A percentile compares a stretch with the other conserved stretches of the same genome.
These are phyloP conservation scores for Penicillium italicum DNA, from an alignment of 2,329 filamentous ascomycete genomes.

Conservation along the genomic window DNA sequence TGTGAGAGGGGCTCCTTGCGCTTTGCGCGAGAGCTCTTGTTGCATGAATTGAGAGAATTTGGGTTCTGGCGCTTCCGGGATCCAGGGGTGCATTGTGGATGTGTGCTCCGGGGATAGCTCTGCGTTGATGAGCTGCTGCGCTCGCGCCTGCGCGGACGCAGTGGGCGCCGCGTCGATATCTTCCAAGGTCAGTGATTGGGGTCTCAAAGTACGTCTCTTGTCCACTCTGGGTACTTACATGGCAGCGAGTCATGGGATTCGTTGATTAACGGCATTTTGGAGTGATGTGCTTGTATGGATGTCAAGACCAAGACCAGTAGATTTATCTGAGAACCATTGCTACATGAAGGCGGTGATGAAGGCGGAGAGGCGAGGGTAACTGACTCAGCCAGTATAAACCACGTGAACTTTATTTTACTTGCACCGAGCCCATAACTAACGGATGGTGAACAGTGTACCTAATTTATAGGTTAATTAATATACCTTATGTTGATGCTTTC, in stretches of 20 bases:
- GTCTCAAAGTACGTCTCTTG: conserved; percentile 4
- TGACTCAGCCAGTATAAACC: not conserved
- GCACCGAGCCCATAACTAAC: no score
- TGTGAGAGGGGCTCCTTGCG: conserved; percentile 55
- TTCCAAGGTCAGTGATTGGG: conserved; percentile 37
- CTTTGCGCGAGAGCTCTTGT: conserved; percentile 66
- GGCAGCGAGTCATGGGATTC: conserved; percentile 76
- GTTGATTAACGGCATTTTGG: conserved; percentile 62
- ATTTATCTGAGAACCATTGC: conserved; percentile 5
- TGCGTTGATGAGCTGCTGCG: conserved; percentile 64
- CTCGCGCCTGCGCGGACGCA: conserved; percentile 57
- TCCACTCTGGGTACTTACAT: conserved; percentile 53
- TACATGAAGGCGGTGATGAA: not conserved
- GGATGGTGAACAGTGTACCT: not conserved
- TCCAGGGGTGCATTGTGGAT: conserved; percentile 55
- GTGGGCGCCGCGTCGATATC: conserved; percentile 78
- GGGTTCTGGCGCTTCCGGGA: conserved; percentile 52
- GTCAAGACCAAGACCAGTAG: not conserved
- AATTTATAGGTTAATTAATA: not conserved
- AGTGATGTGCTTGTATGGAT: not conserved
- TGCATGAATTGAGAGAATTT: conserved; percentile 64
- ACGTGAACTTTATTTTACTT: conserved; percentile 4
- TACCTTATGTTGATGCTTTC: not conserved
- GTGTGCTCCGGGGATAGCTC: conserved; percentile 56
- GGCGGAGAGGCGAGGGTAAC: not conserved